Evolutionary conservation across 2,329 filamentous ascomycete species (phyloP), one percentile per base, ranked within the genome.

Genomic region (Aspergillus texensis): DNA sequence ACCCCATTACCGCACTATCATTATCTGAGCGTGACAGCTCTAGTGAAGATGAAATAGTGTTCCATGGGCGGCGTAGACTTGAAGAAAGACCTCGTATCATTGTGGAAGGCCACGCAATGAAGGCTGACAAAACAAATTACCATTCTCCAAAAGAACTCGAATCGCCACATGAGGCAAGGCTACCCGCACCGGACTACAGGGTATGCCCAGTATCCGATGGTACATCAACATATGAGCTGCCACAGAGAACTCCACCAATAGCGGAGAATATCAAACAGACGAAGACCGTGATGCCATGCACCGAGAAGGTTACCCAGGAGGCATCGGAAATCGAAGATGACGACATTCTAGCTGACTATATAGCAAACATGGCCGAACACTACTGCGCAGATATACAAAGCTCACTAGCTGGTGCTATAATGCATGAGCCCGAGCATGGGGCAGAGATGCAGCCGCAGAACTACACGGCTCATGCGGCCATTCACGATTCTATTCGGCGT

Each of bases 1-100:
- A 75, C 55, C 75, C 75, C 6, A 61, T 62, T 30, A 60, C 74
- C 41, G 71, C 72, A 16, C 68, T 72, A 19, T 54, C 62, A 11
- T 77, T 76, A 24, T 79, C 79, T 19, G 78, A 78, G 2, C 71
- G 72, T 8, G 84, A 84, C 0, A 83, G 87, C 66, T 91, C 90
- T 0, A 91, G 89, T 70, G 91, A 91, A 55, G 92, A 97, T 53
- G 78, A 80, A 62, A 72, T 80, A 39, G 74, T 80, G 8, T 80
- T 80, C 54, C 70, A 64, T 24, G 78, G 78, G 24, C 72, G 78
- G 61, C 71, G 65, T 21, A 72, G 63, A n/a, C 10, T 36, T 60
- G 60, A 34, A 57, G 55, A 30, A 68, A 62, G 52, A 36, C 52
- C 52, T n/a, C 30, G 12, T 21, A 21, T 54, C 4, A 39, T 54